Base-by-base conservation (phyloP, 2,329 filamentous ascomycete genomes). In the Neospermospora avenae region DNA sequence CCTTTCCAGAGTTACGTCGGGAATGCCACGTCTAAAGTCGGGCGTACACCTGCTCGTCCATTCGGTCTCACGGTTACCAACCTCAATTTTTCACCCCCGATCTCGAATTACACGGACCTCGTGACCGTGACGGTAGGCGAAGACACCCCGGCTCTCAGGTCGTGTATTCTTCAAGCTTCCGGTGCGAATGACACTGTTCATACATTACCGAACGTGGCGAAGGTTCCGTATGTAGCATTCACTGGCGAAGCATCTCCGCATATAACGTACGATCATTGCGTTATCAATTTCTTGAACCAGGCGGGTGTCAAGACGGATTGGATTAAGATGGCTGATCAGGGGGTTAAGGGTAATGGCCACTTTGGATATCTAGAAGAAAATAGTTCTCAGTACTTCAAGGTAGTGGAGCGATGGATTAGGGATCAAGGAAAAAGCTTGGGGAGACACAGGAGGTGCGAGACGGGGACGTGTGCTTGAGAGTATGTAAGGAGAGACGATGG, bases 181-280 rank as follows among this genome's bases (percentile, higher is more conserved):
- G 65, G 67, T n/a, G 31, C 42, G 16, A 55, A 59, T 11, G 31
- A 45, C 61, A 62, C 42, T 58, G 63, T 61, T 51, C 67, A 53
- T 60, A 65, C 41, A 5, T 57, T 66, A 0, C 57, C 61, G 3
- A 71, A 71, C 22, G 62, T 72, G 20, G 66, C 69, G 4, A 64
- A 63, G 22, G 71, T 70, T 34, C 71, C 72, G 4, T 71, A 71
- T 22, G 63, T 73, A 13, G 66, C 67, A 18, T 64, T 74, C 28
- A 72, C 72, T 2, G 68, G 70, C 22, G 68, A 73, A 55, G 72
- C 71, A 2, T 67, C 67, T 44, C 66, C 67, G 13, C 70, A 74
- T 55, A 67, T 68, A 28, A 70, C 71, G 3, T 73, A 72, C 55
- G 71, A 73, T 54, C 68, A 74, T 45, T 74, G 73, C 58, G 60